Evolutionary conservation across 73 alveolate species (phyloP).

Genomic region (Tetrahymena malaccensis): DNA sequence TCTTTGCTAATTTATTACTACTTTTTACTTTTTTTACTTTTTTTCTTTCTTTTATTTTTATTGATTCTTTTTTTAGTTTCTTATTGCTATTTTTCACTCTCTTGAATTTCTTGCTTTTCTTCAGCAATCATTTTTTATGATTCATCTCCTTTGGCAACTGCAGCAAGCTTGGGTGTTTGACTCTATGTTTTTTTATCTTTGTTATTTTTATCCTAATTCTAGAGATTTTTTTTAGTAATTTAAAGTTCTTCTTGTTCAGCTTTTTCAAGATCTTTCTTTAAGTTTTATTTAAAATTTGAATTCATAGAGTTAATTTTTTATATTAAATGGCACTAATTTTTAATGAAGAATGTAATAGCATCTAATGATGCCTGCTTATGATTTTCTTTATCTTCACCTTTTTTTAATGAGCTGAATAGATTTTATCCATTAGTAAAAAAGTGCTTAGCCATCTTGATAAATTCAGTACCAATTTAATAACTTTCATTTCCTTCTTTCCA

Average conservation of each 20-base stretch:
- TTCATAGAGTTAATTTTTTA: not conserved
- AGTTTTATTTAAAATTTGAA: not conserved
- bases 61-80: not conserved
- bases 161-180: not conserved
- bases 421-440: not conserved
- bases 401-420: not conserved
- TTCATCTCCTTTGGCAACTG: not conserved
- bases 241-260: not conserved
- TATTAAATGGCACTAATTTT: not conserved
- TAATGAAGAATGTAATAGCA: not conserved
- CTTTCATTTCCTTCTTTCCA: not conserved
- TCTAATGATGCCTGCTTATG: not conserved
- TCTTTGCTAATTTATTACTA: not conserved
- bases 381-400: not conserved
- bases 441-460: not conserved
- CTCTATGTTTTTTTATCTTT: not conserved
- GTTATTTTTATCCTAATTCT: not conserved
- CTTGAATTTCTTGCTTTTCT: not conserved
- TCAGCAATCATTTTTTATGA: not conserved
- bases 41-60: not conserved
- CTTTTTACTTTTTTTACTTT: not conserved
- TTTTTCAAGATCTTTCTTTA: not conserved
- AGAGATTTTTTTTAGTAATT: not conserved
- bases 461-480: not conserved
- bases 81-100: not conserved